Evolutionary conservation across 2,329 filamentous ascomycete species (phyloP).

Genomic region (Gnomoniopsis smithogilvyi): DNA sequence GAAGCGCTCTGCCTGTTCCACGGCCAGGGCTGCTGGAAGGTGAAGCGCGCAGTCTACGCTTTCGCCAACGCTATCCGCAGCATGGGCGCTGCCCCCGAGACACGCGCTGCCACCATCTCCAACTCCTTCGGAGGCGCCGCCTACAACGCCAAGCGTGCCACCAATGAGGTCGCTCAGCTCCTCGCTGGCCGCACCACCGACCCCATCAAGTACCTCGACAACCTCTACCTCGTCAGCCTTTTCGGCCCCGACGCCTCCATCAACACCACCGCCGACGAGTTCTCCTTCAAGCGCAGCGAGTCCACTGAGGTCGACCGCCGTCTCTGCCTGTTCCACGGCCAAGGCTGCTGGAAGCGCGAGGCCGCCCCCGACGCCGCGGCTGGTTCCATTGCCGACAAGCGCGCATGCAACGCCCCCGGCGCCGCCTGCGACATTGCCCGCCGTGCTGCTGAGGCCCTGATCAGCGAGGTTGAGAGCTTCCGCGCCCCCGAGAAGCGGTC

Average conservation of each 20-base stretch:
- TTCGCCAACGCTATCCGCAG: conserved; percentile 27
- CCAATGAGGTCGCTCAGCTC: conserved; percentile 36
- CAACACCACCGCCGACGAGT: conserved; percentile 18
- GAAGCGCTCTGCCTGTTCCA: conserved; percentile 15
- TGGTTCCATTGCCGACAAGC: conserved; percentile 22
- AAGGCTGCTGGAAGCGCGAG: conserved; percentile 14
- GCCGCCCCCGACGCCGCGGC: conserved; percentile 18
- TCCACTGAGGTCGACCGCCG: conserved; percentile 2
- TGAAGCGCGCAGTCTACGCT: conserved; percentile 36
- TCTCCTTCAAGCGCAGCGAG: conserved; percentile 21
- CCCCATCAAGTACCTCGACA: conserved; percentile 30
- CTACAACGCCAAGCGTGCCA: conserved; percentile 34
- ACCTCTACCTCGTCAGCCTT: conserved; percentile 27
- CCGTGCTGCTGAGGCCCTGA: conserved; percentile 34
- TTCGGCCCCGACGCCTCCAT: conserved; percentile 21
- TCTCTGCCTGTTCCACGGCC: conserved; percentile 1
- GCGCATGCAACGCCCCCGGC: conserved; percentile 36
- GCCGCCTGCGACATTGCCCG: conserved; percentile 40
- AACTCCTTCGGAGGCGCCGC: conserved; percentile 33
- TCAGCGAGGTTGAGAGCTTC: conserved; percentile 26
- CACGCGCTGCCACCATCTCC: conserved; percentile 28
- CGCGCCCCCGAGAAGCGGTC: conserved; percentile 8
- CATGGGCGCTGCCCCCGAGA: conserved; percentile 22
- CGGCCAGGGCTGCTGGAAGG: conserved; percentile 41
- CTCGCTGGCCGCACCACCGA: conserved; percentile 29